phyloP scores from a whole-genome alignment of 805 yeast species.

The Sungouiella thailandica region DNA sequence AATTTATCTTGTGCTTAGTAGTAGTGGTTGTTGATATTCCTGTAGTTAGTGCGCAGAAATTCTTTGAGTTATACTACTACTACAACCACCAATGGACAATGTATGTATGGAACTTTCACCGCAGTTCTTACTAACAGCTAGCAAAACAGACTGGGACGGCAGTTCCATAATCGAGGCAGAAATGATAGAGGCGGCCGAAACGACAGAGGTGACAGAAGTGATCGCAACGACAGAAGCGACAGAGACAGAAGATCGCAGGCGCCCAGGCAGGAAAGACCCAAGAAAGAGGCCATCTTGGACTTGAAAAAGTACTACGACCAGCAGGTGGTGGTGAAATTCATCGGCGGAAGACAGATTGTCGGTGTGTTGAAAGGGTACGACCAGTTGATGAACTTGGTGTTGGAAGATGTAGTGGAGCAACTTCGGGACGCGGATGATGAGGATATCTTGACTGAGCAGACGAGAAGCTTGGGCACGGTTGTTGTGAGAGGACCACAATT shows the following conservation, averaged over 20 bases:
- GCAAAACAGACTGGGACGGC: constrained; percentile 10
- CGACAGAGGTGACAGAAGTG: constrained; percentile 2
- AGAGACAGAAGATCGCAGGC: constrained; percentile 2
- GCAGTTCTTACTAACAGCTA: constrained; percentile 9
- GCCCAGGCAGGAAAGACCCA: constrained; percentile 57
- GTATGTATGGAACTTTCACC: constrained; percentile 7
- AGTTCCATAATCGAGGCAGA: constrained; percentile 6
- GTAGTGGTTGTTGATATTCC: not conserved
- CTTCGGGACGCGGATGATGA: constrained; percentile 66
- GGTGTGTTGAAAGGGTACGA: constrained; percentile 84
- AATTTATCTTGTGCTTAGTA: not conserved
- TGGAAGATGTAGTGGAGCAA: constrained; percentile 66
- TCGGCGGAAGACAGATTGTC: constrained; percentile 79
- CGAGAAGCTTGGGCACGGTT: constrained; percentile 58
- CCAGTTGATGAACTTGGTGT: constrained; percentile 72
- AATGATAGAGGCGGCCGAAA: constrained; percentile 9
- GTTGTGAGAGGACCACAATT: constrained; percentile 84
- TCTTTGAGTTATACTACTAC: constrained; percentile 1
- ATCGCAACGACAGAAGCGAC: constrained; percentile 7
- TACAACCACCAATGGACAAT: constrained; percentile 11
- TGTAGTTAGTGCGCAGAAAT: constrained; percentile 1
- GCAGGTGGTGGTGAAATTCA: constrained; percentile 68
- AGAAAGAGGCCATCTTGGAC: constrained; percentile 85
- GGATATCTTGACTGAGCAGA: constrained; percentile 46
- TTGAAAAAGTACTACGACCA: constrained; percentile 72